Percentiles rank a stretch among this genome's conserved stretches.
Conservation (phyloP, 2,329 filamentous ascomycete species). For the Zelopaecilomyces penicillatus region DNA sequence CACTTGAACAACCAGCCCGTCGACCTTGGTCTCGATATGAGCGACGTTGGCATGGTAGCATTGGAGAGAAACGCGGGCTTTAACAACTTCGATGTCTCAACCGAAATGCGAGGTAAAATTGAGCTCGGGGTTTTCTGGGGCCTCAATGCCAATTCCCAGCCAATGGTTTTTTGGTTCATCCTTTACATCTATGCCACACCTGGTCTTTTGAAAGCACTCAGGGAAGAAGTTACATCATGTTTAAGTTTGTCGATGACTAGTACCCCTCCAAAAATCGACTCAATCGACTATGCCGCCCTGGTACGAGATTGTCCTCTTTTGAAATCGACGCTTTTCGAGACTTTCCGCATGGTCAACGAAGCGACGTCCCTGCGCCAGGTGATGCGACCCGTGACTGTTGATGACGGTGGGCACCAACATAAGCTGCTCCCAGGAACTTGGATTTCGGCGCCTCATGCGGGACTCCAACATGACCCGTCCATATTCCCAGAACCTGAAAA, state of each 20-base stretch:
- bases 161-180: conserved; percentile 15
- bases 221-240: conserved; percentile 10
- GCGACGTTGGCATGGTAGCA: conserved; percentile 9
- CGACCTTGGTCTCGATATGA: conserved; percentile 11
- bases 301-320: conserved; percentile 12
- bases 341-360: conserved; percentile 13
- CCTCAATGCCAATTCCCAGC: conserved; percentile 14
- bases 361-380: conserved; percentile 14
- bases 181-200: conserved; percentile 13
- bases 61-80: conserved; percentile 13
- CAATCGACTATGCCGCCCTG: conserved; percentile 1
- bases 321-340: conserved; percentile 16
- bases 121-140: conserved; percentile 12
- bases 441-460: conserved; percentile 11
- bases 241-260: conserved; percentile 1
- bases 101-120: conserved; percentile 1
- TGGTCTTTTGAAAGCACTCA: conserved; percentile 5
- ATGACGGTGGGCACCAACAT: conserved; percentile 9
- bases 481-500: conserved; percentile 12
- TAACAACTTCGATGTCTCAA: conserved; percentile 6
- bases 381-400: conserved; percentile 8
- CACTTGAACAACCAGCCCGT: background rate
- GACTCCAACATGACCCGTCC: conserved; percentile 10
- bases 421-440: conserved; percentile 13
- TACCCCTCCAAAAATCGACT: conserved; percentile 3